These are phyloP conservation scores for Colletotrichum orbiculare DNA, from an alignment of 2,329 filamentous ascomycete species.

Conservation along the genomic window DNA sequence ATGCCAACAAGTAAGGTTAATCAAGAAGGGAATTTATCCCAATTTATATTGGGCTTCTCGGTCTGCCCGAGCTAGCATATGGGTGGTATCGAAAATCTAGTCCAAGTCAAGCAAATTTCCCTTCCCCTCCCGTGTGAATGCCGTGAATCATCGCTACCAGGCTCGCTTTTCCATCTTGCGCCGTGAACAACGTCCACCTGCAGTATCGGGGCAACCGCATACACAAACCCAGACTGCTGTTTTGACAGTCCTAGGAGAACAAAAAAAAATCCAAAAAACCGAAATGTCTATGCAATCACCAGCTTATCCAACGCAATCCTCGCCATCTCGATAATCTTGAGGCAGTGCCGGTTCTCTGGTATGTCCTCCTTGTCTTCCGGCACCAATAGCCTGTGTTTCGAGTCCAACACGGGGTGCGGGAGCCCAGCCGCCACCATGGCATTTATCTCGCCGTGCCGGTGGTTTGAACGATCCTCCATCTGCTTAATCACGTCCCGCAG, in stretches of 20 bases:
- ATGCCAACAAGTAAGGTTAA: neutral
- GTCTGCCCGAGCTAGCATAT: neutral
- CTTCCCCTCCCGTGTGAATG: too few species aligned
- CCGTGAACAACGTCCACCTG: neutral
- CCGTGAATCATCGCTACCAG: neutral
- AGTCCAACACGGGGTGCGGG: conserved; percentile 43
- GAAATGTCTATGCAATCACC: conserved; percentile 58
- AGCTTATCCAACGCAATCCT: conserved; percentile 64
- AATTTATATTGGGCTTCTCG: neutral
- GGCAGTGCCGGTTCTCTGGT: conserved; percentile 54
- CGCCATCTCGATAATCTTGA: conserved; percentile 65
- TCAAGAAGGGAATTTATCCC: conserved; percentile 11
- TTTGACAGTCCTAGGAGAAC: neutral
- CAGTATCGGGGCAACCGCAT: neutral
- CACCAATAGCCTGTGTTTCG: conserved; percentile 41
- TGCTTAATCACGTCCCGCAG: conserved; percentile 64
- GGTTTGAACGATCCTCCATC: conserved; percentile 62
- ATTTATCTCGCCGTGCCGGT: conserved; percentile 63
- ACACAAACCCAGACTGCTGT: neutral
- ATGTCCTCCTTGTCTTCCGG: conserved; percentile 50
- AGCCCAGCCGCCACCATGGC: conserved; percentile 54
- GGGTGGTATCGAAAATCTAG: too few species aligned
- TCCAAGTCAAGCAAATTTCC: too few species aligned
- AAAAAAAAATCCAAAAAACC: neutral
- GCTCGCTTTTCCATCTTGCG: conserved; percentile 10